Percentiles rank a stretch among this genome's conserved stretches.
phyloP scores from a whole-genome alignment of 148 eudicot genomes.

The Rhododendron henanense region DNA sequence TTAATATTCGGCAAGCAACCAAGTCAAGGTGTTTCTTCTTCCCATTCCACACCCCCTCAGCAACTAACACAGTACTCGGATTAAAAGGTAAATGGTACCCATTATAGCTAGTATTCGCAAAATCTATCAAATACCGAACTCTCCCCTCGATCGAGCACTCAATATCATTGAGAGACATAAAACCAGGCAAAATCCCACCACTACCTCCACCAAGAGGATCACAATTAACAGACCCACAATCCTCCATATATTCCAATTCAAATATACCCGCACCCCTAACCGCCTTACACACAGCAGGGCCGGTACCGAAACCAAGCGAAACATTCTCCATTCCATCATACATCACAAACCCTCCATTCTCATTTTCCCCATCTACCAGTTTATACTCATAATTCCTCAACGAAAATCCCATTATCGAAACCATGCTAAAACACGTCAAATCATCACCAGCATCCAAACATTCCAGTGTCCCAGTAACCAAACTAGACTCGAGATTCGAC shows the following conservation, averaged over 20 bases:
- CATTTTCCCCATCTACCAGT: conserved; percentile 37
- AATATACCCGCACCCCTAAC: conserved; percentile 30
- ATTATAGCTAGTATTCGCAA: conserved; percentile 39
- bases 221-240: conserved; percentile 55
- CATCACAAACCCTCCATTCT: conserved; percentile 18
- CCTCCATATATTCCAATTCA: conserved; percentile 41
- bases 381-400: conserved; percentile 49
- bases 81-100: conserved; percentile 40
- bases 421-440: conserved; percentile 25
- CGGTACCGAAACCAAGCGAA: conserved; percentile 15
- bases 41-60: conserved; percentile 81
- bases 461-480: conserved; percentile 63
- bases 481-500: conserved; percentile 42
- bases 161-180: conserved; percentile 53
- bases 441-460: conserved; percentile 29
- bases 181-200: conserved; percentile 40
- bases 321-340: conserved; percentile 21
- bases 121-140: conserved; percentile 49
- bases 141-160: conserved; percentile 41
- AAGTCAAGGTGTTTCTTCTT: conserved; percentile 44
- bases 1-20: conserved; percentile 65
- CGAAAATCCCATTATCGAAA: conserved; percentile 51
- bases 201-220: conserved; percentile 40
- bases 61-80: conserved; percentile 53
- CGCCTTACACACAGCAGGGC: conserved; percentile 22